These are phyloP conservation scores for Laguncularia racemosa DNA, from an alignment of 345 rosid genomes.

Conservation along the genomic window DNA sequence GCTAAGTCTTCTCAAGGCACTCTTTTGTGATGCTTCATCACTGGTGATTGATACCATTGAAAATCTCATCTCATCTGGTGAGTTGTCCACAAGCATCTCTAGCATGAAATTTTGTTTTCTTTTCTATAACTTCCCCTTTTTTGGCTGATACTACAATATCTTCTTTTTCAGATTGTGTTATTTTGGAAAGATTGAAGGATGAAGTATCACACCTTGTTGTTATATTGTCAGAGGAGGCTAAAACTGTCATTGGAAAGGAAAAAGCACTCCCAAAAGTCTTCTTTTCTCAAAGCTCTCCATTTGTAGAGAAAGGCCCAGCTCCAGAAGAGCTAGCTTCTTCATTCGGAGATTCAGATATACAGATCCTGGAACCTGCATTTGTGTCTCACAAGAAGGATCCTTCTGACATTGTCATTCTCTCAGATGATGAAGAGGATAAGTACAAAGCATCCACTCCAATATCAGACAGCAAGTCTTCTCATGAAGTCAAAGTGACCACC, in stretches of 20 bases:
- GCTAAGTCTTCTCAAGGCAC: conserved; percentile 43
- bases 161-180: conserved; percentile 41
- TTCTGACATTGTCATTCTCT: conserved; percentile 30
- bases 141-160: conserved; percentile 1
- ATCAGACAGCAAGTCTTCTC: conserved; percentile 2
- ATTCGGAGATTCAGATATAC: conserved; percentile 27
- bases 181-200: conserved; percentile 53
- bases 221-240: conserved; percentile 34
- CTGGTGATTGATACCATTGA: conserved; percentile 38
- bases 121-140: background rate
- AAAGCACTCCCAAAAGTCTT: conserved; percentile 16
- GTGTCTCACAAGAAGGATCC: conserved; percentile 16
- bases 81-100: conserved; percentile 16
- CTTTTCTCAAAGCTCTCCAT: conserved; percentile 16
- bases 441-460: conserved; percentile 20
- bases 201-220: conserved; percentile 56
- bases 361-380: conserved; percentile 22
- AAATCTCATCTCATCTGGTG: conserved; percentile 58
- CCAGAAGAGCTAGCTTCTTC: conserved; percentile 19
- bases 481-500: conserved; percentile 10
- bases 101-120: background rate
- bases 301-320: conserved; percentile 15
- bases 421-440: conserved; percentile 54
- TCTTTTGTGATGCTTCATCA: conserved; percentile 30
- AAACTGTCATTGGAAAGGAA: conserved; percentile 14